Evolutionary conservation across 345 rosid species (phyloP).

Genomic region (Raphanus raphanistrum): DNA sequence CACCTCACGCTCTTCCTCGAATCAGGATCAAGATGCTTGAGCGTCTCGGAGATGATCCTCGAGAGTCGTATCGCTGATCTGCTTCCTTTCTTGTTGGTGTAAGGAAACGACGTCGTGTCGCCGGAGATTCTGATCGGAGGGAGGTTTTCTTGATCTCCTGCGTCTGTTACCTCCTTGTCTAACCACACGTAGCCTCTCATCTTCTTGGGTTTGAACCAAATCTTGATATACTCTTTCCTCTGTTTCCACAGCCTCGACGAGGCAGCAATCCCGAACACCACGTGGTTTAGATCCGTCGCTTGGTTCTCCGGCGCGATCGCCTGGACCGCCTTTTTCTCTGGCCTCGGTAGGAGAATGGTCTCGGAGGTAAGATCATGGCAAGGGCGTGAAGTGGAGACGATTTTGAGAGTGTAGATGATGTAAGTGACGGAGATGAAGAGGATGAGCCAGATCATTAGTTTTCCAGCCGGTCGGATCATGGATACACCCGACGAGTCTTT

Average conservation of each 20-base stretch:
- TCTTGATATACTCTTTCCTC: constrained; percentile 86
- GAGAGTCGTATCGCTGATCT: constrained; percentile 97
- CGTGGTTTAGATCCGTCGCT: constrained; percentile 55
- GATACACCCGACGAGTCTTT: constrained; percentile 38
- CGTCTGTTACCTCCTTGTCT: constrained; percentile 50
- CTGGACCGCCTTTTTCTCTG: neutral
- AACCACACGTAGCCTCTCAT: constrained; percentile 95
- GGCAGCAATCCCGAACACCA: constrained; percentile 91
- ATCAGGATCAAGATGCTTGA: constrained; percentile 45
- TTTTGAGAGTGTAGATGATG: constrained; percentile 81
- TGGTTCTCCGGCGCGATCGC: neutral
- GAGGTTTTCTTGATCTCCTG: constrained; percentile 39
- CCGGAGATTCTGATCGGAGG: constrained; percentile 72
- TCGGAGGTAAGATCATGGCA: constrained; percentile 28
- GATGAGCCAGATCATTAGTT: constrained; percentile 63
- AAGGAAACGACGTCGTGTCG: constrained; percentile 67
- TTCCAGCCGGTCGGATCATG: constrained; percentile 50
- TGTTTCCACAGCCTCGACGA: constrained; percentile 89
- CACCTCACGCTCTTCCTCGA: constrained; percentile 62
- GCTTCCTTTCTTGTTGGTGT: constrained; percentile 79
- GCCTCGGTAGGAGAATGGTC: neutral
- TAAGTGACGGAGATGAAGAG: constrained; percentile 71
- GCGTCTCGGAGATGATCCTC: constrained; percentile 83
- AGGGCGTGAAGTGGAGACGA: constrained; percentile 59
- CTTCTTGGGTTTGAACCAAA: constrained; percentile 65